Base-by-base conservation (phyloP, 768 basidiomycete genomes). In the Podaxis carcinomalis region DNA sequence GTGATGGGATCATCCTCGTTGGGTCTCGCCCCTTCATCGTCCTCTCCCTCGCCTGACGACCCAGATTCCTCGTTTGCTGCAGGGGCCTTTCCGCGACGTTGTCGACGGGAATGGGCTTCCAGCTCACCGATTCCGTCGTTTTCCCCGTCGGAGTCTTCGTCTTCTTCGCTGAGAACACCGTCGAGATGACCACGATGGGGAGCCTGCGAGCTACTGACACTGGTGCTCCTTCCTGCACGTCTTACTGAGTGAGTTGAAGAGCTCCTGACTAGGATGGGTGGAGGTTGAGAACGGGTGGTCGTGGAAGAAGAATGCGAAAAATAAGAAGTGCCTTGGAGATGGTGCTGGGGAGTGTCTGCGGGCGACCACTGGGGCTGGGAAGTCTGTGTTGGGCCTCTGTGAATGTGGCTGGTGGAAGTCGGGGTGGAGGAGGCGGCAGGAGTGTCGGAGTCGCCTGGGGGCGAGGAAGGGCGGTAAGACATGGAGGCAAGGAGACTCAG, bases 1-100 rank as follows among this genome's bases (percentile, higher is more conserved):
- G 96, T 98, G 64, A 96, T 90, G 3, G 87, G 92, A 67, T 95
- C 94, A 32, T 88, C 87, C n/a, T 88, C 89, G 40, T 68, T 69
- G 46, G 64, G 65, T 7, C 64, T 68, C 0, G 68, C 69, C 19
- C 19, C 56, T 16, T 76, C 74, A 19, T 67, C 76, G 47, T 76
- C 77, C 11, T 77, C 78, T 14, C 77, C 80, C 50, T 74, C 74
- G 10, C 68, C 78, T 54, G 79, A 75, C n/a, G 73, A 78, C 25
- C 62, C 69, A 28, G 66, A 71, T 56, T 68, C 69, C 10, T 68
- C 74, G 6, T 23, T 72, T 67, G 71, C 64, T 10, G 74, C 76
- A 37, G 74, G 72, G 7, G 76, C 76, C 68, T 85, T 84, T 27
- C 81, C 82, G 6, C 75, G 72, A 67, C 79, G 66, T 62, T 68